phyloP scores from a whole-genome alignment of 2,329 filamentous ascomycete species.

The Pestalotiopsis sp. region DNA sequence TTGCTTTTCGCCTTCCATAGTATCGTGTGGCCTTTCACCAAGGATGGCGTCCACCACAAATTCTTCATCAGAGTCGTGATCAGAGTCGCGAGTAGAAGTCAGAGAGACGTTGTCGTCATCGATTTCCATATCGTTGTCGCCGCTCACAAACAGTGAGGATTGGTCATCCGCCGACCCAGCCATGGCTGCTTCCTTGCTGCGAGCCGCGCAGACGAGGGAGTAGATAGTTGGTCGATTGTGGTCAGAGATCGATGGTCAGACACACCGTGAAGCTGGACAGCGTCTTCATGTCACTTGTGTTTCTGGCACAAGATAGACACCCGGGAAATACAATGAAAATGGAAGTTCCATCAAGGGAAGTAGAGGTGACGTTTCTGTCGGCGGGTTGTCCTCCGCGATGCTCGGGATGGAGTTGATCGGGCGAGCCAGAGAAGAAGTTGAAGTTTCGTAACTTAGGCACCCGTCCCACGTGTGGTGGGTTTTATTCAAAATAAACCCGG shows the following conservation, averaged over 20 bases:
- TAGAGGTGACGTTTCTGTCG: neutral
- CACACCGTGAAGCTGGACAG: neutral
- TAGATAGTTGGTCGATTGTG: no score
- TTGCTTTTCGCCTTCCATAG: constrained; percentile 30
- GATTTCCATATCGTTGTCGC: constrained; percentile 20
- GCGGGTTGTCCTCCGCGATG: no score
- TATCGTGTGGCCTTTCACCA: constrained; percentile 40
- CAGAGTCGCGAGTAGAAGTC: constrained; percentile 48
- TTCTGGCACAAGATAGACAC: neutral
- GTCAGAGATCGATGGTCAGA: neutral
- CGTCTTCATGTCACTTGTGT: neutral
- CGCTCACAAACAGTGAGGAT: constrained; percentile 14
- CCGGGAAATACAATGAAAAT: neutral
- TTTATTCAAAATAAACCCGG: no score
- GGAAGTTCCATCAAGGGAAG: neutral
- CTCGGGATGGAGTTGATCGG: no score
- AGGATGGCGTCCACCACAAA: constrained; percentile 59
- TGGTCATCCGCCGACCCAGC: neutral
- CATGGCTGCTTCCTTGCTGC: neutral
- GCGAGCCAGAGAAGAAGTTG: no score
- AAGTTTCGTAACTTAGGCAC: no score
- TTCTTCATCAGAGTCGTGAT: constrained; percentile 43
- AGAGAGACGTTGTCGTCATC: constrained; percentile 58
- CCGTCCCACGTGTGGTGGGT: no score
- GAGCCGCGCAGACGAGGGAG: no score